Evolutionary conservation across 2,329 filamentous ascomycete species (phyloP), one percentile per base, ranked within the genome.

Genomic region (Colletotrichum paranaense): DNA sequence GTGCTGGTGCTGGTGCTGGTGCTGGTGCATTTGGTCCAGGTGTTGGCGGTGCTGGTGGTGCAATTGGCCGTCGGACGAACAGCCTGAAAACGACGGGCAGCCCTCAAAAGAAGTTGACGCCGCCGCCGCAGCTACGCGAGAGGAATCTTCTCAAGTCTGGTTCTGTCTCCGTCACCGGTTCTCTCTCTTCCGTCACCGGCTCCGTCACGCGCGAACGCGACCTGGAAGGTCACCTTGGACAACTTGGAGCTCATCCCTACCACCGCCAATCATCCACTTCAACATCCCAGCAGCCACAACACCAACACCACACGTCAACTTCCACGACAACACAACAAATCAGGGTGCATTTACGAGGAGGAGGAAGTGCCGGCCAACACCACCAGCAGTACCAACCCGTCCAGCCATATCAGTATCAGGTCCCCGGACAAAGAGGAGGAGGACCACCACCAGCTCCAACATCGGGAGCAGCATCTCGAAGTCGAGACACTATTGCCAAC

Each of bases 31-130:
- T 32, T 32, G 56, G 62, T n/a, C 24, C 32, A 30, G 32, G 32
- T 35, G 4, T 19, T 42, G 14, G 16, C n/a, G 55, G 5, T n/a
- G 30, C 14, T 30, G 24, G 32, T 56, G 49, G 42, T 30, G 22
- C 26, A 14, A 35, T n/a, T 38, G 49, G 24, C 58, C 42, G 56
- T 22, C 7, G 59, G 38, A 42, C 38, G 1, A 58, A 14, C 30
- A 55, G 14, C 32, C n/a, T 49, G 35, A 64, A 64, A 49, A 69
- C 59, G 5, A 26, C 49, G 35, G 46, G 49, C 5, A 35, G 58
- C 28, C 67, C 67, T 63, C 65, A 72, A 59, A 68, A 68, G 42
- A 73, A 73, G 55, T 60, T 73, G 59, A 73, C 66, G 66, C 70
- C 70, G 46, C 70, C 70, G n/a, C 70, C 66, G 7, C 70, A 73